These are phyloP conservation scores for Mortierella sp. DNA, from an alignment of 371 early-diverging fungal genomes.

Conservation along the genomic window DNA sequence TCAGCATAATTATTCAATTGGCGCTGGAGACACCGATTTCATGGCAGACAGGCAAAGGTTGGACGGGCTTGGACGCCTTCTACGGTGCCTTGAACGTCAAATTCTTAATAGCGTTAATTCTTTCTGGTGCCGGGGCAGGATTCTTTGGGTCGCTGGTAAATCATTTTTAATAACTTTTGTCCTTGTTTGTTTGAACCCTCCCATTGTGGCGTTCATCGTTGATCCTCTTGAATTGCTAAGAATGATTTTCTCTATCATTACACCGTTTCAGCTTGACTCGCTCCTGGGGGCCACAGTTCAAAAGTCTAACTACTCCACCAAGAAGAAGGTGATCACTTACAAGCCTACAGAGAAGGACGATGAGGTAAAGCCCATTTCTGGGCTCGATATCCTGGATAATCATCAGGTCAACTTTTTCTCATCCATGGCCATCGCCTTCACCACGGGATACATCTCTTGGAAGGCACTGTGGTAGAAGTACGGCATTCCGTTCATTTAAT, in stretches of 20 bases:
- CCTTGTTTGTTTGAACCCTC: too few species aligned
- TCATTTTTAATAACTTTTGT: neutral
- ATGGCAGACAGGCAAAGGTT: constrained; percentile 39
- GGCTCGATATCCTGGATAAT: constrained; percentile 79
- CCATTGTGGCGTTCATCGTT: too few species aligned
- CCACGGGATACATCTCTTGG: constrained; percentile 48
- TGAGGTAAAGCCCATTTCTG: constrained; percentile 67
- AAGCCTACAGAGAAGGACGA: constrained; percentile 54
- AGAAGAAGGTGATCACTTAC: constrained; percentile 66
- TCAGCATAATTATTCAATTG: constrained; percentile 63
- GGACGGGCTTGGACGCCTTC: constrained; percentile 27
- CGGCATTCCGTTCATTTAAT: neutral
- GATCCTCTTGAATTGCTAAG: too few species aligned
- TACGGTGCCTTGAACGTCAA: constrained; percentile 10
- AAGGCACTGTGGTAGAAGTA: constrained; percentile 25
- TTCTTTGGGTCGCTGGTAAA: constrained; percentile 79
- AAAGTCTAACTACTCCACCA: constrained; percentile 74
- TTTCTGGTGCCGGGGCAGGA: constrained; percentile 71
- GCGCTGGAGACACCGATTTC: constrained; percentile 54
- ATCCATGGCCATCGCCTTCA: constrained; percentile 55
- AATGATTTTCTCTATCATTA: too few species aligned
- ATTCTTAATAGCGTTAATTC: constrained; percentile 53
- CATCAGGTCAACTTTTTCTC: constrained; percentile 78
- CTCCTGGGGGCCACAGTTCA: constrained; percentile 87
- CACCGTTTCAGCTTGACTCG: constrained; percentile 90